Percentiles rank a stretch among this genome's conserved stretches.
Conservation (phyloP, 345 rosid species). For the Citrus trifoliata region DNA sequence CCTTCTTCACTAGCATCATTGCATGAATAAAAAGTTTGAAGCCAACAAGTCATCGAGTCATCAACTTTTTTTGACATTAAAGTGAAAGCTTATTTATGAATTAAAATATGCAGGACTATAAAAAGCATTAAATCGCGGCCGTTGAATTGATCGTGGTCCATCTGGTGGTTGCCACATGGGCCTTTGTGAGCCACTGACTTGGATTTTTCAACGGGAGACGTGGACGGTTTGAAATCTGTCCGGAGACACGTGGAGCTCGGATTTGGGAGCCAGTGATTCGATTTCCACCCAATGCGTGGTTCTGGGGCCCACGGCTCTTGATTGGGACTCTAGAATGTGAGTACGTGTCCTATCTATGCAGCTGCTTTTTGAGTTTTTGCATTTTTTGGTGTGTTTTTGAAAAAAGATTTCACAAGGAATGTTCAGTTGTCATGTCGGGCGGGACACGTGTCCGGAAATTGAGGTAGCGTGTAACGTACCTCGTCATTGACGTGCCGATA, state of each 20-base stretch:
- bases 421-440: neutral
- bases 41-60: neutral
- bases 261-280: conserved; percentile 16
- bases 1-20: neutral
- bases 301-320: conserved; percentile 13
- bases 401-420: conserved; percentile 12
- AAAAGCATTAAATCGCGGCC: conserved; percentile 24
- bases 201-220: conserved; percentile 27
- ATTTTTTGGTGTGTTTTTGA: conserved; percentile 3
- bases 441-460: conserved; percentile 20
- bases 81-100: neutral
- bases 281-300: neutral
- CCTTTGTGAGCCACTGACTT: neutral
- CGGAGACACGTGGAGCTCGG: conserved; percentile 35
- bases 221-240: conserved; percentile 22
- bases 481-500: neutral
- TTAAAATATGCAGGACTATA: neutral
- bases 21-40: conserved; percentile 20
- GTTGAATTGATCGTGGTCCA: conserved; percentile 7
- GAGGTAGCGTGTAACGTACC: neutral
- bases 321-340: conserved; percentile 6
- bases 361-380: neutral
- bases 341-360: conserved; percentile 32
- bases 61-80: neutral
- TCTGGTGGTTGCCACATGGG: conserved; percentile 38